A percentile compares a stretch with the other conserved stretches of the same genome.
These are phyloP conservation scores for Erigeron philadelphicus DNA, from an alignment of 140 eudicot genomes.

Conservation along the genomic window DNA sequence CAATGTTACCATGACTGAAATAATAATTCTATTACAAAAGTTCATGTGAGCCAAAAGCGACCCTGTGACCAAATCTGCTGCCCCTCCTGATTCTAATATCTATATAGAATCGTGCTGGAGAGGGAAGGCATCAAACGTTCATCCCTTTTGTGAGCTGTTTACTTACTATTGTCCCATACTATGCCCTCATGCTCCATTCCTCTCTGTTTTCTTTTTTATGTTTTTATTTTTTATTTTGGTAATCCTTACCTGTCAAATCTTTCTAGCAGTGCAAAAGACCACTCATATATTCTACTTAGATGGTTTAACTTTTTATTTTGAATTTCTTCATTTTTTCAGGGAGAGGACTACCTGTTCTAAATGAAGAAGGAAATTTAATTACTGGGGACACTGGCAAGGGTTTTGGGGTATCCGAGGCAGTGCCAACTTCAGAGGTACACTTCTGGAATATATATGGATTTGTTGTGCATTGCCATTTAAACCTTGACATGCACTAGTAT, in stretches of 20 bases:
- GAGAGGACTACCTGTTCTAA: slow-evolving; percentile 71
- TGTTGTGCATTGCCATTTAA: slow-evolving; percentile 3
- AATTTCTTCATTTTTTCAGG: slow-evolving; percentile 34
- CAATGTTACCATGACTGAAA: no score
- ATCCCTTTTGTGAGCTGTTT: no score
- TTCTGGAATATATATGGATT: neutral
- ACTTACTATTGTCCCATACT: no score
- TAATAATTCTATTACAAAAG: no score
- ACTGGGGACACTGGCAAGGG: slow-evolving; percentile 53
- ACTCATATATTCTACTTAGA: neutral
- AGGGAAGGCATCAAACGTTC: no score
- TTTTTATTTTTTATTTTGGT: no score
- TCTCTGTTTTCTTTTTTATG: no score
- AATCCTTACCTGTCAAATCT: neutral
- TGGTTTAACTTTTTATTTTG: neutral
- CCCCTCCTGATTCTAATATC: no score
- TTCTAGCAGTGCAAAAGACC: neutral
- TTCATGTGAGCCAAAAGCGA: no score
- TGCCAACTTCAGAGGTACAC: slow-evolving; percentile 71
- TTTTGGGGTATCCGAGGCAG: slow-evolving; percentile 41
- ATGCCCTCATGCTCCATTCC: no score
- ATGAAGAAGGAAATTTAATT: slow-evolving; percentile 79
- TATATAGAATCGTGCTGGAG: no score
- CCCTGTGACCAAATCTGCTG: no score
- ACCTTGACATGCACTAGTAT: neutral